Conservation (phyloP, 345 rosid genomes). For the Bretschneidera sinensis region DNA sequence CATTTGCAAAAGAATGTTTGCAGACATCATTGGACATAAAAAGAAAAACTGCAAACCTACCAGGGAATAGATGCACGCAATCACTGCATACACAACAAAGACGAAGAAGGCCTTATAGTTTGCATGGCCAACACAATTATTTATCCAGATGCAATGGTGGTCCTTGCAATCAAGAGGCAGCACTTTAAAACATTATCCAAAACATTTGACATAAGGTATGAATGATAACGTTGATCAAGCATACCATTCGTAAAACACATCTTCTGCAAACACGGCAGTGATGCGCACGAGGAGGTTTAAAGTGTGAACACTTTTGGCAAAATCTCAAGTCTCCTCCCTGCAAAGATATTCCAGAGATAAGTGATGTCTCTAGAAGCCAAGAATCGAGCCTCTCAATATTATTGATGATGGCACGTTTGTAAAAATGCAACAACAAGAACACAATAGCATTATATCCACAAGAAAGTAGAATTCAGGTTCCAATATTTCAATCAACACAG, state of each 20-base stretch:
- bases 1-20: background rate
- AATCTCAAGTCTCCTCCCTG: slow-evolving; percentile 94
- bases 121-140: slow-evolving; percentile 87
- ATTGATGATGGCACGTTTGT: background rate
- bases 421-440: background rate
- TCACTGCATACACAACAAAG: slow-evolving; percentile 69
- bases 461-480: background rate
- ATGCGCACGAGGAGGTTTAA: slow-evolving; percentile 92
- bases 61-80: slow-evolving; percentile 74
- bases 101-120: slow-evolving; percentile 88
- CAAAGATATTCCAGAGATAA: slow-evolving; percentile 23
- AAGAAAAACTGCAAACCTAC: slow-evolving; percentile 35
- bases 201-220: slow-evolving; percentile 16
- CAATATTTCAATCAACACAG: background rate
- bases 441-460: background rate
- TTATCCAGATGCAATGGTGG: slow-evolving; percentile 97
- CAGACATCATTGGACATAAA: background rate
- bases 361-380: slow-evolving; percentile 5
- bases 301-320: slow-evolving; percentile 85
- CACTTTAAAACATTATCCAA: slow-evolving; percentile 28
- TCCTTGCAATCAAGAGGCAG: slow-evolving; percentile 62
- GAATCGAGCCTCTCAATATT: background rate
- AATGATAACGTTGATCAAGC: slow-evolving; percentile 21
- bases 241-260: slow-evolving; percentile 90
- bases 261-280: slow-evolving; percentile 92